Conservation (phyloP, 2,329 filamentous ascomycete genomes). For the Talaromyces amestolkiae region DNA sequence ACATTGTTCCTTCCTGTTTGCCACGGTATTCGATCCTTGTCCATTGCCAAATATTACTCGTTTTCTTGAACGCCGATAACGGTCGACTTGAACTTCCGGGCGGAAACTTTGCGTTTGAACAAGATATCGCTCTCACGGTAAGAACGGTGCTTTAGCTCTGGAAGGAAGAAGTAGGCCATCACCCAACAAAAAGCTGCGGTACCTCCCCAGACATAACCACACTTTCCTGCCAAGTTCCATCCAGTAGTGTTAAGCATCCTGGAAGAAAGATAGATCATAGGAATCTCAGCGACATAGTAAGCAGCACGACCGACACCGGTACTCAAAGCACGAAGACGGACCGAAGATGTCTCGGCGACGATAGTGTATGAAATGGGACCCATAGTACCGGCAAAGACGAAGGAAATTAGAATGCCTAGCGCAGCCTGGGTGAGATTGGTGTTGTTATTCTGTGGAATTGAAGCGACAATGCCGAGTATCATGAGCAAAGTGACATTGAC, state of each 20-base stretch:
- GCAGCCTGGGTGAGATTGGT: slow-evolving; percentile 38
- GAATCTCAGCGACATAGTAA: slow-evolving; percentile 53
- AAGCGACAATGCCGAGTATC: slow-evolving; percentile 28
- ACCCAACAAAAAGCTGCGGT: slow-evolving; percentile 34
- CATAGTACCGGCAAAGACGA: slow-evolving; percentile 55
- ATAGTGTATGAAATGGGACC: slow-evolving; percentile 56
- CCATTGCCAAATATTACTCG: slow-evolving; percentile 28
- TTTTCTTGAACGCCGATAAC: slow-evolving; percentile 45
- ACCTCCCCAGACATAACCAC: slow-evolving; percentile 42
- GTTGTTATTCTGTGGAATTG: background rate
- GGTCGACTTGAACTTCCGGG: slow-evolving; percentile 40
- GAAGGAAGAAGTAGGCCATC: slow-evolving; percentile 42
- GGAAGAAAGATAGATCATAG: slow-evolving; percentile 41
- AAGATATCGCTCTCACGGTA: slow-evolving; percentile 46
- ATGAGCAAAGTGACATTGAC: slow-evolving; percentile 31
- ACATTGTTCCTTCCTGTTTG: too few species aligned
- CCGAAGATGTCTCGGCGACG: slow-evolving; percentile 54
- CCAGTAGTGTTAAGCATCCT: slow-evolving; percentile 34
- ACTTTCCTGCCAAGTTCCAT: slow-evolving; percentile 42
- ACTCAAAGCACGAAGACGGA: slow-evolving; percentile 55
- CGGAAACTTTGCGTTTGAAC: slow-evolving; percentile 39
- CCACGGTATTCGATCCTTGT: background rate
- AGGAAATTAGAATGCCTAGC: slow-evolving; percentile 54
- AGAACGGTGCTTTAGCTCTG: slow-evolving; percentile 41
- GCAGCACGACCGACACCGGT: slow-evolving; percentile 52